phyloP scores from a whole-genome alignment of 2,329 filamentous ascomycete genomes.

The Pochonia chlamydosporia region DNA sequence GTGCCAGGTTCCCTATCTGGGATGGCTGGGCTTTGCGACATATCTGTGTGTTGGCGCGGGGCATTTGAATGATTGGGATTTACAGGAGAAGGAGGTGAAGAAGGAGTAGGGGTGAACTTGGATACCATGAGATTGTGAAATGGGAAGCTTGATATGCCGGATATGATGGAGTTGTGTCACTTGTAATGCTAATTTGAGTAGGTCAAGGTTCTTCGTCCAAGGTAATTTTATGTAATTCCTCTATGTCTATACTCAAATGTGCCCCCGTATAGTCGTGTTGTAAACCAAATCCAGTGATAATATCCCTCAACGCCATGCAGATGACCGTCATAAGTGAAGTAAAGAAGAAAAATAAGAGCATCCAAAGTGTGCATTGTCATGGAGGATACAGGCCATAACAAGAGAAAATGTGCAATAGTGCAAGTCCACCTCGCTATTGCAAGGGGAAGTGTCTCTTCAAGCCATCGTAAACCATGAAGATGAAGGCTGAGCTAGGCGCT shows the following conservation, averaged over 20 bases:
- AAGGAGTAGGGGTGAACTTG: background rate
- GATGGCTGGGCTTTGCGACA: slow-evolving; percentile 81
- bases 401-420: background rate
- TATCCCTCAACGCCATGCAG: slow-evolving; percentile 9
- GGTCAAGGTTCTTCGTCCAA: too few relatives aligned
- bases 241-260: background rate
- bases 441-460: slow-evolving; percentile 64
- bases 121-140: background rate
- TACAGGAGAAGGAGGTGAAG: slow-evolving; percentile 30
- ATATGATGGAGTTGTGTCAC: background rate
- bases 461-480: slow-evolving; percentile 91
- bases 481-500: slow-evolving; percentile 94
- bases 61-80: slow-evolving; percentile 63
- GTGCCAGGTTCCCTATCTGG: slow-evolving; percentile 74
- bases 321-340: slow-evolving; percentile 10
- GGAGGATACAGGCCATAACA: background rate
- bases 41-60: slow-evolving; percentile 72
- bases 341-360: background rate
- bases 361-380: background rate
- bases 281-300: slow-evolving; percentile 1
- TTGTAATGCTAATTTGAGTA: background rate
- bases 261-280: background rate
- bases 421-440: slow-evolving; percentile 18
- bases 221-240: background rate
- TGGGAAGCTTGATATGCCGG: background rate